Base-by-base conservation (phyloP, 495 filamentous ascomycete species). In the Penicillium paxilli region DNA sequence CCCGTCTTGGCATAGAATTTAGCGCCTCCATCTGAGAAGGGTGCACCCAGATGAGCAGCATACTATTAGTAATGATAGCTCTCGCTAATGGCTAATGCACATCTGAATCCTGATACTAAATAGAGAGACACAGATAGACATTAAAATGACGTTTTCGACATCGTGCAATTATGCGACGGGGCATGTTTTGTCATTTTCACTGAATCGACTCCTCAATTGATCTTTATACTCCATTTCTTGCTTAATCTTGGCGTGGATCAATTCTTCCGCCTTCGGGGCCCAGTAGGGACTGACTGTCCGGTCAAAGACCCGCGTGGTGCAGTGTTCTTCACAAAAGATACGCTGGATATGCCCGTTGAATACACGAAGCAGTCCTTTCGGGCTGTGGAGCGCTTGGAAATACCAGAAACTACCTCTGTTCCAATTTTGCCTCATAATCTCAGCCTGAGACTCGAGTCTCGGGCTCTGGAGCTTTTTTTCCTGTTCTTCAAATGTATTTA, bases 301-400 rank as follows among this genome's bases (percentile, higher is more conserved):
- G 16, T 46, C 44, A 22, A 46, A 28, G 3, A 46, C 20, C 19
- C 23, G 44, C 44, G 25, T 22, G 5, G 23, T 46, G 23, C 44
- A 46, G 21, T 46, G 44, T 17, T 46, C 44, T 10, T 46, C 22
- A 46, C 44, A 46, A 28, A 46, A 46, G 7, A 37, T 37, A 16
- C 33, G n/a, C 33, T 37, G 11, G 25, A 68, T 61, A 51, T 66
- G 60, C 14, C 57, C 10, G 10, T 44, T 42, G 37, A 62, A 62
- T 9, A 65, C 10, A 35, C 58, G 42, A 28, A 52, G 63, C 6
- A 64, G 44, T 2, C 58, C 58, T 20, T 55, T 69, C 7, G 56
- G 57, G 20, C 57, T 64, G 17, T 62, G 38, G n/a, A 68, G 42
- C 5, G 65, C 59, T 4, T 60, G 57, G 20, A 66, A 71, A 42